Conservation (phyloP, 2,329 filamentous ascomycete species). For the Macroventuria anomochaeta region DNA sequence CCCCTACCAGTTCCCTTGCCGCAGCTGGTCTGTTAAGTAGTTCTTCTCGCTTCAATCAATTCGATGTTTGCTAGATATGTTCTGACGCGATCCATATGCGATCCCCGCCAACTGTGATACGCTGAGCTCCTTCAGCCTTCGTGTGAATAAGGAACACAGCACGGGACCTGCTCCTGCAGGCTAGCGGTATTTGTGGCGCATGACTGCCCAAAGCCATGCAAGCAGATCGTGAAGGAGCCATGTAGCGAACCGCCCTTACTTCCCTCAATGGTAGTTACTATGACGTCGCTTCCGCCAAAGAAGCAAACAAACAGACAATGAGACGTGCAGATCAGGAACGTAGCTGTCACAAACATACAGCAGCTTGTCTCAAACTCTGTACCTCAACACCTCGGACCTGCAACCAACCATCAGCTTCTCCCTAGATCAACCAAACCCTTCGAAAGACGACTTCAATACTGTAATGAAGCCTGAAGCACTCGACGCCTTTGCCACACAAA, state of each 20-base stretch:
- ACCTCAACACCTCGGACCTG: neutral
- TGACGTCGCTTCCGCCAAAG: neutral
- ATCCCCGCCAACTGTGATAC: neutral
- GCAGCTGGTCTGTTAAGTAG: constrained; percentile 5
- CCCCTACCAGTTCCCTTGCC: neutral
- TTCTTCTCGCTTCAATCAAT: neutral
- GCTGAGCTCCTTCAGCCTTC: no score
- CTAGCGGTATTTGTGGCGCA: no score
- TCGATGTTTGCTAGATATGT: neutral
- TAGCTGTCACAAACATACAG: neutral
- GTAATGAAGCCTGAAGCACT: constrained; percentile 29
- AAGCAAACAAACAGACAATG: constrained; percentile 6
- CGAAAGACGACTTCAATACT: neutral
- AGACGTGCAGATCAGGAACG: neutral
- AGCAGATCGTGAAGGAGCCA: neutral
- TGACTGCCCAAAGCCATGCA: neutral
- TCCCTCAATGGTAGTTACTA: neutral
- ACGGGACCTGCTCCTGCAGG: no score
- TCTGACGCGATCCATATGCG: neutral
- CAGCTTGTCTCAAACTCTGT: neutral
- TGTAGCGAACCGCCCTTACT: neutral
- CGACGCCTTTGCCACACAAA: constrained; percentile 26
- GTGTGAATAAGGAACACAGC: no score
- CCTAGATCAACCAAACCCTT: no score
- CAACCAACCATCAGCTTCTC: no score